Percentiles rank a stretch among this genome's conserved stretches.
Conservation (phyloP, 345 rosid genomes). For the Streptanthus diversifolius region DNA sequence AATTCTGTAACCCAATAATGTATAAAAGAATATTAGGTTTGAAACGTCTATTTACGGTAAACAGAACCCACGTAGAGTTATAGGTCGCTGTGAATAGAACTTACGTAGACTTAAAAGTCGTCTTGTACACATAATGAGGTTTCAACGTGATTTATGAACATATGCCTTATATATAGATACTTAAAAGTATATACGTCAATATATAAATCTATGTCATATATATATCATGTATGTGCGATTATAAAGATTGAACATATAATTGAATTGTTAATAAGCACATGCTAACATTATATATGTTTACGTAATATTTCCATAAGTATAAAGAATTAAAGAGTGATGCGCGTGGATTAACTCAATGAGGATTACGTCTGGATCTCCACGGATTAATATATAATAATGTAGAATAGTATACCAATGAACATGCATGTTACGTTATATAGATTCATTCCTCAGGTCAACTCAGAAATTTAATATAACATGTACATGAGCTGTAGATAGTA, state of each 20-base stretch:
- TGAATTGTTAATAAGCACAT: slow-evolving; percentile 20
- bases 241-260: neutral
- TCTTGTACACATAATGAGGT: neutral
- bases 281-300: neutral
- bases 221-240: neutral
- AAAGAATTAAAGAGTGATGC: neutral
- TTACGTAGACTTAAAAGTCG: too few relatives aligned
- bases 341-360: slow-evolving; percentile 7
- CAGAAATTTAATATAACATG: neutral
- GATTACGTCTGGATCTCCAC: slow-evolving; percentile 25
- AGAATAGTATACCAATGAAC: slow-evolving; percentile 32
- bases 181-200: neutral
- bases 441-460: slow-evolving; percentile 26
- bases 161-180: neutral
- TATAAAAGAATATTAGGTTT: slow-evolving; percentile 13
- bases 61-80: slow-evolving; percentile 19
- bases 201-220: neutral
- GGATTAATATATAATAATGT: slow-evolving; percentile 8
- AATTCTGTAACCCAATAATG: slow-evolving; percentile 18
- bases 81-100: neutral
- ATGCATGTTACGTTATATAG: slow-evolving; percentile 22
- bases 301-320: neutral
- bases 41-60: slow-evolving; percentile 6
- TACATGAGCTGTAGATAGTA: neutral
- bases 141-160: neutral